A percentile compares a stretch with the other conserved stretches of the same genome.
phyloP scores from a whole-genome alignment of 371 early-diverging fungal species.

The Rhizopus arrhizus region DNA sequence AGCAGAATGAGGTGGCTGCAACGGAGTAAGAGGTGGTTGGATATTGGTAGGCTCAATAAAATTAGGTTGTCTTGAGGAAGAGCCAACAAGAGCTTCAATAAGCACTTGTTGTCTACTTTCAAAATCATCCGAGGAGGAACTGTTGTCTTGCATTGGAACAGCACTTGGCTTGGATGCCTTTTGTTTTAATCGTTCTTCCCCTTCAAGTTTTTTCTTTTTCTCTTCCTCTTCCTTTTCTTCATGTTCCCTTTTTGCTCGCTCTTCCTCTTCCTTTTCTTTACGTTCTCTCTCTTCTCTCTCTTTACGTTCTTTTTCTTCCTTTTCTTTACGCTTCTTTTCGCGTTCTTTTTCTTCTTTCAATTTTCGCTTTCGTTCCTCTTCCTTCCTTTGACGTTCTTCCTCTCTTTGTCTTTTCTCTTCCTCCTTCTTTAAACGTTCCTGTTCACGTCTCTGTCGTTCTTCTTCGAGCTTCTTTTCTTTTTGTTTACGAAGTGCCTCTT shows the following conservation, averaged over 20 bases:
- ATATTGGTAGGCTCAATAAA: neutral
- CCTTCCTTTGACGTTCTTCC: conserved; percentile 32
- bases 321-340: conserved; percentile 15
- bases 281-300: conserved; percentile 15
- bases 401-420: conserved; percentile 44
- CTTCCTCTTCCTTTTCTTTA: conserved; percentile 13
- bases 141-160: neutral
- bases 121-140: conserved; percentile 11
- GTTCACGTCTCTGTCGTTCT: conserved; percentile 60
- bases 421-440: conserved; percentile 37
- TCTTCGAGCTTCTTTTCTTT: conserved; percentile 40
- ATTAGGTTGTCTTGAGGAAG: conserved; percentile 6
- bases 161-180: neutral
- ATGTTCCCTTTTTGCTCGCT: conserved; percentile 13
- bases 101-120: conserved; percentile 27
- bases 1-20: neutral
- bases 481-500: conserved; percentile 40
- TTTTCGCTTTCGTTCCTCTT: conserved; percentile 32
- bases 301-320: conserved; percentile 8
- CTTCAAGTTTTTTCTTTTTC: conserved; percentile 27
- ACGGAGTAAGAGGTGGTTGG: conserved; percentile 1
- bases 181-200: conserved; percentile 1
- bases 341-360: conserved; percentile 25
- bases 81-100: conserved; percentile 28
- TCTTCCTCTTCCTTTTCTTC: conserved; percentile 40